Evolutionary conservation across 2,329 filamentous ascomycete species (phyloP), one percentile per base, ranked within the genome.

Genomic region (Aspergillus japonicus): DNA sequence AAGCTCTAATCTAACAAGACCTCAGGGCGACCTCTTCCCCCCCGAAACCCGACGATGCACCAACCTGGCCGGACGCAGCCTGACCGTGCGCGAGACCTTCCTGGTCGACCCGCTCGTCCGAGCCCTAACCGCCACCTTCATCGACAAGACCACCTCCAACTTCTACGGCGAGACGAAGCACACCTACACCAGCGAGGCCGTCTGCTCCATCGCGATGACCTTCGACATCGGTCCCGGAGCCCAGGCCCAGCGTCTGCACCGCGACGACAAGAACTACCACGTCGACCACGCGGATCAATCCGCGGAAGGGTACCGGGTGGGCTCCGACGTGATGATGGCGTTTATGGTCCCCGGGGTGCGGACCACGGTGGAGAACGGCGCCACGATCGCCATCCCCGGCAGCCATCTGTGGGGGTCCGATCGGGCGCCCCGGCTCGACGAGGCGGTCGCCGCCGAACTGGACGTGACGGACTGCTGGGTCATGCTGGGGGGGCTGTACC

Each of bases 71-170:
- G 61, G 61, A 16, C 47, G 61, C 35, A 63, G 61, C 47, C 26
- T 48, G 47, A 61, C 58, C 6, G 58, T 54, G 11, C 58, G 61
- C 42, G 61, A 63, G 8, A 29, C 50, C 1, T 61, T 53, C 52
- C 54, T 63, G 16, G 23, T 61, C 21, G 56, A 63, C 19, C 61
- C 61, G 16, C 58, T 65, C 11, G 48, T 63, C n/a, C 60, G 54
- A 11, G 56, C 60, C n/a, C 44, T 71, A 1, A 66, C 66, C 5
- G 42, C 51, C 11, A 50, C 59, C 2, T 71, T 70, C 35, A 58
- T 71, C 2, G 66, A 68, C 23, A 71, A 70, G 50, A 70, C 68
- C 5, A 71, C 69, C 0, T 58, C 64, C 24, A 70, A 70, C 52
- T 71, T 60, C 47, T 71, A 71, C 56, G 68, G 66, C 7, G 63